Base-by-base conservation (phyloP, 306 rosid genomes). In the Ormosia emarginata region DNA sequence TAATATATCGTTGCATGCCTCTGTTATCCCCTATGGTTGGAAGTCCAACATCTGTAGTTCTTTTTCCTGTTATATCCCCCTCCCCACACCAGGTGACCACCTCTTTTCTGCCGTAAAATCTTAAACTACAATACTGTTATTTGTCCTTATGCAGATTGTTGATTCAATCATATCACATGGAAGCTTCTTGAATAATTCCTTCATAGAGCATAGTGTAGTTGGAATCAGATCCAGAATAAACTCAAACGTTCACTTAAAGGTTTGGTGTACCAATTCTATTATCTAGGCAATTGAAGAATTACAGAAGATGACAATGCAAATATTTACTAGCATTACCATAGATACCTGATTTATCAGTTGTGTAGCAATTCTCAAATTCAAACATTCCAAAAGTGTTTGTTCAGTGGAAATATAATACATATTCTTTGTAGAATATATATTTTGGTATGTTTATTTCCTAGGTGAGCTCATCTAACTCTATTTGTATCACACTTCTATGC, bases 151-250 rank as follows among this genome's bases (percentile, higher is more conserved):
- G 84, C 94, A 95, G 98, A 84, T 93, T 17, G 91, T 95, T 81
- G 98, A 91, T 84, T 95, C 98, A 55, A 95, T 95, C 79, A 71
- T 95, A 79, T 89, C 97, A 34, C 99, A 92, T 69, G 98, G 99
- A 83, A 95, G 98, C 94, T 95, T 95, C 86, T 85, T 95, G 86
- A 88, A 84, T 15, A 80, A 86, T 71, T 57, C 94, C 81, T 73
- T 88, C 66, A 93, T 95, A 70, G 99, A 93, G 92, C 99, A 93
- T 41, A 91, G 95, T 72, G 97, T 95, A 17, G 89, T 95, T 72
- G 99, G 99, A 56, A 93, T 93, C 80, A 83, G 98, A 84, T 95
- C 98, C 86, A 84, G 94, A 90, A 89, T 95, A 75, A 89, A 88
- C 81, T 85, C 95, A 41, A 88, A 92, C 14, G 95, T 82, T 67